Percentiles rank a stretch among this genome's conserved stretches.
Conservation (phyloP, 1,284 basidiomycete species). For the Heterobasidion parviporum region DNA sequence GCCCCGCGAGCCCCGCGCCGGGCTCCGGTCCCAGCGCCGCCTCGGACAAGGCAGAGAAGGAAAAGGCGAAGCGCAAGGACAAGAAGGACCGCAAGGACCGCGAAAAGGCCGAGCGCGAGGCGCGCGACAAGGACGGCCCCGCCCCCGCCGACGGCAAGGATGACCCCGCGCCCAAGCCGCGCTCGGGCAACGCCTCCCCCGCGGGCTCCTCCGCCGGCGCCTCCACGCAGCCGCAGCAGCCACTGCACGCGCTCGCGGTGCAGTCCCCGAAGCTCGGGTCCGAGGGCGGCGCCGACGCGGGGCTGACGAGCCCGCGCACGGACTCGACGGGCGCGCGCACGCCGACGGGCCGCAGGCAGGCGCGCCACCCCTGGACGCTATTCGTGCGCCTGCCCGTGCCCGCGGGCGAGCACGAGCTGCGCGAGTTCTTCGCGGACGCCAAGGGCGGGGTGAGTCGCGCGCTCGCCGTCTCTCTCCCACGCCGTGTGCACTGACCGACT, state of each 20-base stretch:
- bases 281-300: slow-evolving; percentile 28
- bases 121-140: slow-evolving; percentile 22
- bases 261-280: slow-evolving; percentile 21
- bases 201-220: slow-evolving; percentile 9
- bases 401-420: slow-evolving; percentile 61
- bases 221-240: slow-evolving; percentile 8
- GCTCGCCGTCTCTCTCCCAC: slow-evolving; percentile 6
- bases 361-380: slow-evolving; percentile 78
- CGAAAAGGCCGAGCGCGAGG: slow-evolving; percentile 27
- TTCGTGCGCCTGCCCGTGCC: slow-evolving; percentile 65
- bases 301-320: slow-evolving; percentile 40
- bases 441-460: slow-evolving; percentile 44
- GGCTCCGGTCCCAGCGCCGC: no score
- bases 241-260: slow-evolving; percentile 16
- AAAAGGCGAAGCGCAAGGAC: slow-evolving; percentile 50
- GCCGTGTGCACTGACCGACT: slow-evolving; percentile 1
- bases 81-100: slow-evolving; percentile 43
- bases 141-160: slow-evolving; percentile 14
- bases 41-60: slow-evolving; percentile 44
- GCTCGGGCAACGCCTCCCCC: slow-evolving; percentile 9
- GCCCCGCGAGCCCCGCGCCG: slow-evolving; percentile 10
- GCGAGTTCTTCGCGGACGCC: slow-evolving; percentile 68
- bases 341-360: slow-evolving; percentile 51
- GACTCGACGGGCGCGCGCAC: slow-evolving; percentile 58
- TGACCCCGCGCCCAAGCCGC: slow-evolving; percentile 7